Percentiles rank a stretch among this genome's conserved stretches.
These are phyloP conservation scores for Chloroidium sp. DNA, from an alignment of 163 green algal genomes.

Conservation along the genomic window DNA sequence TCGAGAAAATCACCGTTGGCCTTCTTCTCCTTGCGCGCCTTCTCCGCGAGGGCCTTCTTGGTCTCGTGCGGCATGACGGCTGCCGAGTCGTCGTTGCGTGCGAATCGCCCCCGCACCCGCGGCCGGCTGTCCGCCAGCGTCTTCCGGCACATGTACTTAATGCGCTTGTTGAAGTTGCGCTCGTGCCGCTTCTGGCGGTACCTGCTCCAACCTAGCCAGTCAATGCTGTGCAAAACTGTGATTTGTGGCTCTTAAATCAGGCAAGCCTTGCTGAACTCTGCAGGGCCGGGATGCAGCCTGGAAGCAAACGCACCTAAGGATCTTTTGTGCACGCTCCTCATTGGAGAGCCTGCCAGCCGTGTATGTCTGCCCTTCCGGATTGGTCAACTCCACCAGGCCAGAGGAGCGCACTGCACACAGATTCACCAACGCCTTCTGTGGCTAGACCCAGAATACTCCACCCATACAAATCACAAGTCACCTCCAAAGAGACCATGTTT, in stretches of 20 bases:
- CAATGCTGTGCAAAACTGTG: not conserved
- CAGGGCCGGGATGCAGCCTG: not conserved
- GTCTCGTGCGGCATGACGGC: constrained; percentile 25
- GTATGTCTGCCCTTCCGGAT: constrained; percentile 24
- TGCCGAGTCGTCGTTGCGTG: constrained; percentile 42
- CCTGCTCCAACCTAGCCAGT: not conserved
- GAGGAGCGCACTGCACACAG: not conserved
- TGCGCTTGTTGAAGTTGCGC: constrained; percentile 48
- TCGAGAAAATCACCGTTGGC: no score
- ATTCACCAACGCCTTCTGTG: not conserved
- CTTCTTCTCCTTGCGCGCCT: no score
- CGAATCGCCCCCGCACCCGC: constrained; percentile 66
- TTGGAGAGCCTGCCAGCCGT: constrained; percentile 10
- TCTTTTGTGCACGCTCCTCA: constrained; percentile 22
- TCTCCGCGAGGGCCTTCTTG: constrained; percentile 11
- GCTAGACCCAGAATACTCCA: not conserved
- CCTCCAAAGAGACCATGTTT: no score
- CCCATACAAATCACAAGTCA: no score
- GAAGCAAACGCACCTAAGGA: constrained; percentile 13
- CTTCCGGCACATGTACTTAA: constrained; percentile 73
- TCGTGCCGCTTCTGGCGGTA: constrained; percentile 31
- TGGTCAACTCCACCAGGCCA: constrained; percentile 18
- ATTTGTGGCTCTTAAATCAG: not conserved
- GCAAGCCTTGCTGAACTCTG: not conserved
- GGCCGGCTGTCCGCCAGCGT: constrained; percentile 59